Evolutionary conservation across 2,329 filamentous ascomycete species (phyloP).

Genomic region (Incumbomyces delicatus): DNA sequence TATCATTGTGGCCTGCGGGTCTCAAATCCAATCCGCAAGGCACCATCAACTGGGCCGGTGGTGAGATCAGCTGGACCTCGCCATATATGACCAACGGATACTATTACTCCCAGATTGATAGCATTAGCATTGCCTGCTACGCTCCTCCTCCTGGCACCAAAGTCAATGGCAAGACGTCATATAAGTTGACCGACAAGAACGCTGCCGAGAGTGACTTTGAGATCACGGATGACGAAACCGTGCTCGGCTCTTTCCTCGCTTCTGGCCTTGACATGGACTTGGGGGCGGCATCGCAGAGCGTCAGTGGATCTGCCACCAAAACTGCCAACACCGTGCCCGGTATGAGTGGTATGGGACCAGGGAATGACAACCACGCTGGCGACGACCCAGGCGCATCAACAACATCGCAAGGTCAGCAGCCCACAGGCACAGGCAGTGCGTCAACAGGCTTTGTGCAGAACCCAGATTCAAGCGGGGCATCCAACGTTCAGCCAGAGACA

Average conservation of each 20-base stretch:
- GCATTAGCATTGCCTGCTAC: conserved; percentile 80
- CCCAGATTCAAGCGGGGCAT: conserved; percentile 9
- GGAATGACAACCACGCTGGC: conserved; percentile 22
- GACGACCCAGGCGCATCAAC: conserved; percentile 1
- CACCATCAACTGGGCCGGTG: conserved; percentile 86
- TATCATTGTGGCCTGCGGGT: conserved; percentile 94
- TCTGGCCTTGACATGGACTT: conserved; percentile 65
- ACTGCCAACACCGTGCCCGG: conserved; percentile 46
- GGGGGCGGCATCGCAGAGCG: conserved; percentile 27
- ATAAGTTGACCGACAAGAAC: conserved; percentile 58
- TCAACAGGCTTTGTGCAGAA: conserved; percentile 21
- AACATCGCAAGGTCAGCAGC: conserved; percentile 6
- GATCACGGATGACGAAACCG: conserved; percentile 63
- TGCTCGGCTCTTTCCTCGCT: conserved; percentile 70
- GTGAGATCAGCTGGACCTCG: conserved; percentile 76
- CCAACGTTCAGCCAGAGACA: conserved; percentile 13
- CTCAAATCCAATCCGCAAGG: conserved; percentile 67
- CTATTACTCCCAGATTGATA: conserved; percentile 72
- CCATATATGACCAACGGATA: conserved; percentile 78
- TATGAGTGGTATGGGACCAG: conserved; percentile 42
- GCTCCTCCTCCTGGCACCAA: conserved; percentile 63
- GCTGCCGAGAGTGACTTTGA: conserved; percentile 69
- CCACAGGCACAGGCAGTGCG: conserved; percentile 15
- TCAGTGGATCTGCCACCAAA: conserved; percentile 20
- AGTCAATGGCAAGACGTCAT: conserved; percentile 52